Conservation (phyloP, 176 grass and related monocot genomes). For the Ensete ventricosum region DNA sequence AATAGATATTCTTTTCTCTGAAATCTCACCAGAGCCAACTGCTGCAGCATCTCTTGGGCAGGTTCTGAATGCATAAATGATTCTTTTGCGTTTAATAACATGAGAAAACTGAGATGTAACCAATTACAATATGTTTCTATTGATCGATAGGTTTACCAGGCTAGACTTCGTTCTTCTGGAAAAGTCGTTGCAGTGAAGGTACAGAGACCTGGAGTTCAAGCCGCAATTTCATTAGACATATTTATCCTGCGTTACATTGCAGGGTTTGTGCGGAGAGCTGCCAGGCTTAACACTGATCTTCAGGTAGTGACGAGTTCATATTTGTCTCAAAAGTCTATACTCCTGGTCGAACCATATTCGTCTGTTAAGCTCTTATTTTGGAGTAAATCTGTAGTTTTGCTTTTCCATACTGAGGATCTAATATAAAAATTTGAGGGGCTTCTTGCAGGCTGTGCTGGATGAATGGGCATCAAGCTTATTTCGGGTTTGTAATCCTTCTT, state of each 20-base stretch:
- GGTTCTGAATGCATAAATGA: conserved; percentile 27
- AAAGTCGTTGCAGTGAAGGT: conserved; percentile 98
- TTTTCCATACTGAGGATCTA: conserved; percentile 3
- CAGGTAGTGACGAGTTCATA: conserved; percentile 37
- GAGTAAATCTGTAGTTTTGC: conserved; percentile 21
- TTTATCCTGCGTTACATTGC: conserved; percentile 89
- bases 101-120: not conserved
- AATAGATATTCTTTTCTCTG: conserved; percentile 74
- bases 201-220: conserved; percentile 91
- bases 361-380: not conserved
- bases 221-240: conserved; percentile 88
- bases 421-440: conserved; percentile 13
- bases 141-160: conserved; percentile 66
- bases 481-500: conserved; percentile 32
- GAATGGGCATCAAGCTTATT: conserved; percentile 97
- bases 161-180: conserved; percentile 47
- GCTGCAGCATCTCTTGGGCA: conserved; percentile 95
- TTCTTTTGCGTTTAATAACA: not conserved
- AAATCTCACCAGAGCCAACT: conserved; percentile 73
- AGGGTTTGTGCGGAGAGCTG: conserved; percentile 53
- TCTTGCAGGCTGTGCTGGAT: conserved; percentile 74
- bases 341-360: not conserved
- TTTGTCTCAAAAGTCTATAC: not conserved
- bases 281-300: conserved; percentile 84
- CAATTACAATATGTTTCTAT: not conserved